A percentile compares a stretch with the other conserved stretches of the same genome.
phyloP scores from a whole-genome alignment of 2,329 filamentous ascomycete species.

The Simplicillium aogashimaense region DNA sequence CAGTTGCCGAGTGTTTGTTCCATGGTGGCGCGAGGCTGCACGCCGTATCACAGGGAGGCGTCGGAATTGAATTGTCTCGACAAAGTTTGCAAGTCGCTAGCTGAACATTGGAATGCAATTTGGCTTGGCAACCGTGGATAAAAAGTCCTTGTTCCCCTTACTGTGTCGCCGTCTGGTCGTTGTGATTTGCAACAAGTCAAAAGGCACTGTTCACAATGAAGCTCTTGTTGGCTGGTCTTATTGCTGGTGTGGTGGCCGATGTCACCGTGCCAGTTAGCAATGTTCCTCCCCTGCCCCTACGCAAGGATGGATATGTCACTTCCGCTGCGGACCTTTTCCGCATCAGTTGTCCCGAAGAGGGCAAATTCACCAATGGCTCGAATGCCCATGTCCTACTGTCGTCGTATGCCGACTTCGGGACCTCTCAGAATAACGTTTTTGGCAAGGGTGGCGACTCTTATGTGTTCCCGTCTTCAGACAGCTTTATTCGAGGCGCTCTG shows the following conservation, averaged over 20 bases:
- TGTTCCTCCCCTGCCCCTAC: conserved; percentile 17
- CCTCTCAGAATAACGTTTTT: conserved; percentile 8
- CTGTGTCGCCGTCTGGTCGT: too few species aligned
- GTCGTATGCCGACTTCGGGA: conserved; percentile 13
- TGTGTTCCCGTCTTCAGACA: conserved; percentile 18
- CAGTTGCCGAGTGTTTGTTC: too few species aligned
- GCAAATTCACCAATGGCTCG: conserved; percentile 11
- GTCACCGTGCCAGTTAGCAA: conserved; percentile 14
- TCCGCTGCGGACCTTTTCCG: conserved; percentile 19
- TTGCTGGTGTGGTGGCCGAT: conserved; percentile 5
- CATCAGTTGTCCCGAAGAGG: conserved; percentile 23
- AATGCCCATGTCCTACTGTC: conserved; percentile 17
- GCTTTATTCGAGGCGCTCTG: conserved; percentile 33
- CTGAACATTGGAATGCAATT: too few species aligned
- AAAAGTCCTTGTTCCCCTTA: too few species aligned
- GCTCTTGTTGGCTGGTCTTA: conserved; percentile 4
- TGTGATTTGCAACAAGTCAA: not conserved
- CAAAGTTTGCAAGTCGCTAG: too few species aligned
- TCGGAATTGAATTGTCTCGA: too few species aligned
- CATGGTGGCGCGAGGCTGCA: too few species aligned
- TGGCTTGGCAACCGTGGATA: too few species aligned
- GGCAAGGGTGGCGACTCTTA: not conserved
- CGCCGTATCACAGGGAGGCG: too few species aligned
- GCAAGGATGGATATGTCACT: conserved; percentile 10
- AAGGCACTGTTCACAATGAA: conserved; percentile 3